Base-by-base conservation (phyloP, 2,329 filamentous ascomycete genomes). In the Lasiodiplodia sp. region DNA sequence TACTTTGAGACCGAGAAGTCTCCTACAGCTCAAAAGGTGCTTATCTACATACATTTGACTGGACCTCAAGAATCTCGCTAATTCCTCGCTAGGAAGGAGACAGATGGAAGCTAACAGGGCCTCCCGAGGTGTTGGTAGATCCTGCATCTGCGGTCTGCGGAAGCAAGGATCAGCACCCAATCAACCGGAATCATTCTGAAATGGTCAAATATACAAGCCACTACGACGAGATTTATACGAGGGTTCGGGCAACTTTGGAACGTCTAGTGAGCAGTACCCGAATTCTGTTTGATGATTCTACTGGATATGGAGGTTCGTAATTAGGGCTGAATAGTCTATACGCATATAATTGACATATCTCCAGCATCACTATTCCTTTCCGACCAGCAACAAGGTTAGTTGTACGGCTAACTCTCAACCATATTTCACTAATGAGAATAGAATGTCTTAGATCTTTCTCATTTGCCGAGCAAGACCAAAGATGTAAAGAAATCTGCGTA, bases 1-100 rank as follows among this genome's bases (percentile, higher is more conserved):
- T 66, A 55, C 37, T 66, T 47, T 21, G 63, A 66, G 37, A 66
- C 63, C 1, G 37, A 55, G 21, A 28, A 57, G 8, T 66, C 63
- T 4, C 63, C 51, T 4, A 66, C 63, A 23, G 63, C 63, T 21
- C 6, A 12, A 3, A 57, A 66, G 55, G 55, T 58, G 0, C 3
- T 5, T 21, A 4, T 2, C 8, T 16, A 37, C 16, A 2, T 31
- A 6, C 1, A 16, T 18, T 0, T 7, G 18, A 44, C 5, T 56
- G 16, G 0, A 1, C 4, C 2, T 14, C 28, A 2, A 1, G 18
- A 7, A n/a, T 21, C 2, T 7, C 2, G 28, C 28, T 56, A 12
- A 37, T 31, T 23, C 1, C n/a, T 25, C 2, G 0, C 3, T n/a
- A 55, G 63, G n/a, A 25, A 5, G 63, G 49, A 40, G 51, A n/a